These are phyloP conservation scores for Saturnispora hagleri DNA, from an alignment of 805 yeast genomes.

Conservation along the genomic window DNA sequence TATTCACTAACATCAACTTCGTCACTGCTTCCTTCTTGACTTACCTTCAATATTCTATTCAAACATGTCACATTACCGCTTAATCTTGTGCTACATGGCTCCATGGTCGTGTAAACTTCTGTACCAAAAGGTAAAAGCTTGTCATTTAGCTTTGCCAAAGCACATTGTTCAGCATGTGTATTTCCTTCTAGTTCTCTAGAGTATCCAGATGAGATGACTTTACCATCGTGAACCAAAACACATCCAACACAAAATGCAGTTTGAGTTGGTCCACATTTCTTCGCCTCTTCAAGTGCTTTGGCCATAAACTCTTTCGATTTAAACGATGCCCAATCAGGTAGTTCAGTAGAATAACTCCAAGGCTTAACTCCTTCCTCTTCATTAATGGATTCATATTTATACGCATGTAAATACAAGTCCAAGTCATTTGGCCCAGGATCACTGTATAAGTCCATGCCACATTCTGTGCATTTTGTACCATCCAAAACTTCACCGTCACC, in stretches of 20 bases:
- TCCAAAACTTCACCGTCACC: constrained; percentile 57
- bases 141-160: constrained; percentile 61
- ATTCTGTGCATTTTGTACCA: constrained; percentile 48
- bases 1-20: constrained; percentile 23
- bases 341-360: constrained; percentile 70
- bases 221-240: constrained; percentile 56
- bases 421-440: constrained; percentile 88
- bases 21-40: neutral
- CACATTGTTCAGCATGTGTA: constrained; percentile 97
- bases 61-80: constrained; percentile 89
- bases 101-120: constrained; percentile 91
- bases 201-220: constrained; percentile 70
- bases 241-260: constrained; percentile 97
- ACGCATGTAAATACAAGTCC: constrained; percentile 87
- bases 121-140: constrained; percentile 57
- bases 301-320: constrained; percentile 57
- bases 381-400: constrained; percentile 52
- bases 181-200: constrained; percentile 90
- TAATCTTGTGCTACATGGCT: constrained; percentile 82
- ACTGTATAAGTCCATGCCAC: constrained; percentile 63
- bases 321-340: constrained; percentile 76
- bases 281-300: constrained; percentile 68
- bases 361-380: neutral
- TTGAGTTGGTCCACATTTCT: constrained; percentile 68
- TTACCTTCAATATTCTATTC: constrained; percentile 50